Percentiles rank a stretch among this genome's conserved stretches.
Conservation (phyloP, 768 basidiomycete genomes). For the Pleurotus giganteus region DNA sequence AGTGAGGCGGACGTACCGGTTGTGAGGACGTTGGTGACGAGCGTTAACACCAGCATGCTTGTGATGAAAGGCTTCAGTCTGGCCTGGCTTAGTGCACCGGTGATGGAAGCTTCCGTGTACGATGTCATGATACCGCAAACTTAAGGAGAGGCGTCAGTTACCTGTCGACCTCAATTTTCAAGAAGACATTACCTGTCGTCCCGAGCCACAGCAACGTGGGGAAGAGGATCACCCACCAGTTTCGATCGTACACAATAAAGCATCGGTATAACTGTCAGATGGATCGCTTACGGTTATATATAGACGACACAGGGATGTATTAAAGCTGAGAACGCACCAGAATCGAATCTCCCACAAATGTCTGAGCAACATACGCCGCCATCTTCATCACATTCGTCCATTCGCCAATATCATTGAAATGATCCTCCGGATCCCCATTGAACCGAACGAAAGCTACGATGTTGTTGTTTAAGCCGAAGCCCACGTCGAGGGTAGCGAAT, state of each 20-base stretch:
- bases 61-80: conserved; percentile 34
- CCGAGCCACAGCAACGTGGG: conserved; percentile 34
- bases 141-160: conserved; percentile 4
- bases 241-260: conserved; percentile 33
- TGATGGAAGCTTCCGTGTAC: conserved; percentile 29
- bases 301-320: neutral
- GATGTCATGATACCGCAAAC: conserved; percentile 32
- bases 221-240: conserved; percentile 26
- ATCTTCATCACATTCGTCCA: conserved; percentile 44
- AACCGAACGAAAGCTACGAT: conserved; percentile 39
- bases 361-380: conserved; percentile 38
- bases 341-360: conserved; percentile 40
- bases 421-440: conserved; percentile 28
- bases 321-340: conserved; percentile 26
- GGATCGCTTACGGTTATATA: neutral
- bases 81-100: conserved; percentile 25
- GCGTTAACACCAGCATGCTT: conserved; percentile 32
- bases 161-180: neutral
- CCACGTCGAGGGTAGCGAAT: conserved; percentile 39
- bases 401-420: conserved; percentile 31
- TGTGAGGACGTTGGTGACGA: conserved; percentile 34
- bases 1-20: conserved; percentile 26
- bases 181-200: conserved; percentile 26
- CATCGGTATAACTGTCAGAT: conserved; percentile 33
- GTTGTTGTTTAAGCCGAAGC: conserved; percentile 38